phyloP scores from a whole-genome alignment of 2,329 filamentous ascomycete species.

The Calonectria henricotiae region DNA sequence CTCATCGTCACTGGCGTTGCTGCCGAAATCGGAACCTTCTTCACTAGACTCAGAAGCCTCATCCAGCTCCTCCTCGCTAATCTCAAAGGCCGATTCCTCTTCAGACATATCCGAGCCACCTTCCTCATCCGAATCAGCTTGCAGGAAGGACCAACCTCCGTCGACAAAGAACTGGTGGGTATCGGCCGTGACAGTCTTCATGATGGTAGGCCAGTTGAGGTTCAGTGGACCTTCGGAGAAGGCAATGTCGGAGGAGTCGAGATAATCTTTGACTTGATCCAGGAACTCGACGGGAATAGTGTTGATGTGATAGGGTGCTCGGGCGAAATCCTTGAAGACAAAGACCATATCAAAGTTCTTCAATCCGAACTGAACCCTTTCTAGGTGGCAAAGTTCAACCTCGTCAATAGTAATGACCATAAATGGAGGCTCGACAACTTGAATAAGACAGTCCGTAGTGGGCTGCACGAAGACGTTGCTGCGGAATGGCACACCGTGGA shows the following conservation, averaged over 20 bases:
- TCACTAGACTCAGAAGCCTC: constrained; percentile 83
- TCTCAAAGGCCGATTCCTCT: constrained; percentile 94
- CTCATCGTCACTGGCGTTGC: constrained; percentile 87
- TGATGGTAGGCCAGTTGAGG: constrained; percentile 98
- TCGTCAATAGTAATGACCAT: constrained; percentile 96
- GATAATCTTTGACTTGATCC: constrained; percentile 97
- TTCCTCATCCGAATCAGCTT: constrained; percentile 89
- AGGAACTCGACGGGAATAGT: constrained; percentile 97
- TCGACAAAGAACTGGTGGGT: constrained; percentile 96
- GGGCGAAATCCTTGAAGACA: constrained; percentile 96
- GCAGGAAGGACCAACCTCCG: constrained; percentile 95
- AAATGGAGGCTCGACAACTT: constrained; percentile 97
- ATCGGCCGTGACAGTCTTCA: constrained; percentile 97
- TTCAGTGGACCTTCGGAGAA: constrained; percentile 96
- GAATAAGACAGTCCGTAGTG: constrained; percentile 96
- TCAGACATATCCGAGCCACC: constrained; percentile 84
- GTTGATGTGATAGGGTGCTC: constrained; percentile 94
- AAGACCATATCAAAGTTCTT: constrained; percentile 99
- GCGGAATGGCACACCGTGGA: constrained; percentile 95
- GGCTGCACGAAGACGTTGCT: constrained; percentile 97
- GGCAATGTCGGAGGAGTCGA: constrained; percentile 95
- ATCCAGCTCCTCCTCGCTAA: constrained; percentile 88
- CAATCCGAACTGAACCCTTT: constrained; percentile 95
- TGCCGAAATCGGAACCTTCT: constrained; percentile 94
- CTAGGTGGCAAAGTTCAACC: constrained; percentile 95